Conservation (phyloP, 1,139 yeast genomes). For the Magnusiomyces clavatus region DNA sequence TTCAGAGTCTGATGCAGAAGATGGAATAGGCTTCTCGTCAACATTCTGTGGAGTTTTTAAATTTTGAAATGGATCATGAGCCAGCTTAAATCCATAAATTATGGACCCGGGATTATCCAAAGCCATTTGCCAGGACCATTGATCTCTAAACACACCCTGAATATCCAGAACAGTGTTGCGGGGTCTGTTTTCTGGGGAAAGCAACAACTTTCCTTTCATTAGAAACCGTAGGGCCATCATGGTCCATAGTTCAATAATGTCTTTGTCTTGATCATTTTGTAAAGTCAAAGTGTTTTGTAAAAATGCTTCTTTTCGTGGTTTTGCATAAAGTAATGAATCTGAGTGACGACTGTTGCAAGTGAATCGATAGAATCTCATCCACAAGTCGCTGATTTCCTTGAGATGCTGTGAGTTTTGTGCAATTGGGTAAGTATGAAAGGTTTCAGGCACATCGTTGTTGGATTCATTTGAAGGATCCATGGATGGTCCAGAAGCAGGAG, state of each 20-base stretch:
- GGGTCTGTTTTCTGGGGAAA: slow-evolving; percentile 11
- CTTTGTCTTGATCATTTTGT: slow-evolving; percentile 10
- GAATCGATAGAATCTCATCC: slow-evolving; percentile 23
- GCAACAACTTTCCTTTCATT: slow-evolving; percentile 21
- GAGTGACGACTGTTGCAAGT: slow-evolving; percentile 23
- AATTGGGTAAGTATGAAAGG: slow-evolving; percentile 15
- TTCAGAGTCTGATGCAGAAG: no score
- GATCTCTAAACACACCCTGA: slow-evolving; percentile 29
- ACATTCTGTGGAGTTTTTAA: no score
- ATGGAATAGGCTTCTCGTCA: no score
- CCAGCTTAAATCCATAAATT: slow-evolving; percentile 29
- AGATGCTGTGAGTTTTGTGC: slow-evolving; percentile 11
- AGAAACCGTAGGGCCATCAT: slow-evolving; percentile 28
- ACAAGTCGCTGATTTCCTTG: slow-evolving; percentile 1
- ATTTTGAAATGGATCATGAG: slow-evolving; percentile 11
- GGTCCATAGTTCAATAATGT: slow-evolving; percentile 29
- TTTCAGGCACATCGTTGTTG: slow-evolving; percentile 13
- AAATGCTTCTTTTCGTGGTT: slow-evolving; percentile 30
- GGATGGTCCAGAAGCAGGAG: background rate
- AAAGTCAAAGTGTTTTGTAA: slow-evolving; percentile 21
- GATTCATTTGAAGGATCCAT: background rate
- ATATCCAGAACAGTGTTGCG: slow-evolving; percentile 23
- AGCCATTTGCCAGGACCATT: slow-evolving; percentile 38
- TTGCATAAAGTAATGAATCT: slow-evolving; percentile 29
- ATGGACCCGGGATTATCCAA: slow-evolving; percentile 32